A percentile compares a stretch with the other conserved stretches of the same genome.
Evolutionary conservation across 805 yeast species (phyloP).

Genomic region (Starmerella riodocensis): DNA sequence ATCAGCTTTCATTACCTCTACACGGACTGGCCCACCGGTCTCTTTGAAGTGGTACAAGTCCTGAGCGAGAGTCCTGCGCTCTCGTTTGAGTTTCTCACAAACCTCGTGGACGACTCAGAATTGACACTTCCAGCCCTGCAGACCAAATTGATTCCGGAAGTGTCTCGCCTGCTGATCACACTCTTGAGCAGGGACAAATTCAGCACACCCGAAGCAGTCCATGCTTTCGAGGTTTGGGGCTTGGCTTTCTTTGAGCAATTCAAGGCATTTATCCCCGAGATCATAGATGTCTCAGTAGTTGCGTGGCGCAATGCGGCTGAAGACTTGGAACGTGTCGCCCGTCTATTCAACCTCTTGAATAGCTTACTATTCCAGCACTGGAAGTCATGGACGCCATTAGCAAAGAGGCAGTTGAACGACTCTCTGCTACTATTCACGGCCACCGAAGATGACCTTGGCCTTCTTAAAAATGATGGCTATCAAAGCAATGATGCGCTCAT

Average conservation of each 20-base stretch:
- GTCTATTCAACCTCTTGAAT: background rate
- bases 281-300: slow-evolving; percentile 5
- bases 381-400: slow-evolving; percentile 10
- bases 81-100: slow-evolving; percentile 21
- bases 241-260: slow-evolving; percentile 14
- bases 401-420: background rate
- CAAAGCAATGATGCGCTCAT: slow-evolving; percentile 8
- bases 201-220: slow-evolving; percentile 4
- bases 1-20: slow-evolving; percentile 37
- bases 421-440: background rate
- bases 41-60: slow-evolving; percentile 15
- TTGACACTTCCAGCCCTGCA: slow-evolving; percentile 11
- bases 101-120: slow-evolving; percentile 24
- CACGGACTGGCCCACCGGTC: slow-evolving; percentile 30
- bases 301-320: slow-evolving; percentile 1
- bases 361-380: slow-evolving; percentile 7
- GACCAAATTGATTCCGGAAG: slow-evolving; percentile 11
- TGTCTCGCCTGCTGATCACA: slow-evolving; percentile 3
- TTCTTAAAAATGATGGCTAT: too few relatives aligned
- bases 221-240: slow-evolving; percentile 15
- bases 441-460: slow-evolving; percentile 11
- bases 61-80: slow-evolving; percentile 9
- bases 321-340: background rate
- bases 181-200: background rate
- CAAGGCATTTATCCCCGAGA: slow-evolving; percentile 2